Base-by-base conservation (phyloP, 2,329 filamentous ascomycete species). In the Metarhizium robertsii region DNA sequence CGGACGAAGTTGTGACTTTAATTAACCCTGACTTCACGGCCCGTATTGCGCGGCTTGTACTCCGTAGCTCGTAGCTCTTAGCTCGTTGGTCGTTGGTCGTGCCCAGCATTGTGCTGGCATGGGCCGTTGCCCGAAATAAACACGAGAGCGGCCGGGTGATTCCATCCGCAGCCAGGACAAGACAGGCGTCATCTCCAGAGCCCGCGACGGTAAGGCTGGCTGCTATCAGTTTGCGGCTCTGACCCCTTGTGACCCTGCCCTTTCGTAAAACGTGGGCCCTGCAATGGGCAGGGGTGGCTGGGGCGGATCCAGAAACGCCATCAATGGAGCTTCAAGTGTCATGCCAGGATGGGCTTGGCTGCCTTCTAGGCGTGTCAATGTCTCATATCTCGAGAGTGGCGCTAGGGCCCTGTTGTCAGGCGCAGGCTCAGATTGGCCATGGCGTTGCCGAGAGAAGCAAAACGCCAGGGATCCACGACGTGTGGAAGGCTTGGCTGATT, bases 231-330 rank as follows among this genome's bases (percentile, higher is more conserved):
- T 45, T 52, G 16, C 29, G 51, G 51, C 45, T 47, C 50, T 46
- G 25, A 32, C n/a, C 34, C 18, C 6, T 13, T n/a, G 13, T 50
- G 32, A 25, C 25, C 25, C 25, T 25, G 25, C 20, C 51, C n/a
- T 45, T 46, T 53, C 52, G 52, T 53, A 49, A 38, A 29, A 43
- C 29, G 30, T 53, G 45, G 32, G 29, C 32, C 43, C 30, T 38
- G 34, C 7, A 29, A 29, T n/a, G 47, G 32, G 32, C 48, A 46
- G n/a, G 52, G 45, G 52, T 53, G 52, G 52, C 52, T 53, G 52
- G 52, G 52, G 34, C 52, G 7, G 30, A n/a, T 20, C 32, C n/a
- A 25, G 7, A 29, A 36, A n/a, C 29, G 34, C 29, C 52, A 4
- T 53, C 10, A 34, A 25, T 25, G 25, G 25, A 25, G 25, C 25